Evolutionary conservation across 495 filamentous ascomycete genomes (phyloP).

Genomic region (Aspergillus campestris): DNA sequence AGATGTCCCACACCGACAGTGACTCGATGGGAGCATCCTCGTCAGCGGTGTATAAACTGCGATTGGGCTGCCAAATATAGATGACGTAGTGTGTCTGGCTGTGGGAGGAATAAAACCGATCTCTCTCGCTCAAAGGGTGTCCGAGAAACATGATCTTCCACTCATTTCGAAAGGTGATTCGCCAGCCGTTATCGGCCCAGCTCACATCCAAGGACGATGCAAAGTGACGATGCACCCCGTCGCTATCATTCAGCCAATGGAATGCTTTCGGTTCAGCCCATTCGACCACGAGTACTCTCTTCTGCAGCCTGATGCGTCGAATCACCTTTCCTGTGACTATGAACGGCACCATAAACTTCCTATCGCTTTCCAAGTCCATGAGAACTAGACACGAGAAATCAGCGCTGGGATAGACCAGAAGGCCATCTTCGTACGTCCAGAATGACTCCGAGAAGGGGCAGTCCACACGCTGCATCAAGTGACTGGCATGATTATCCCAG

Average conservation of each 20-base stretch:
- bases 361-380: constrained; percentile 44
- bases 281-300: constrained; percentile 51
- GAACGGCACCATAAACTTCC: constrained; percentile 45
- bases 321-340: constrained; percentile 45
- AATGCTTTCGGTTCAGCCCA: constrained; percentile 55
- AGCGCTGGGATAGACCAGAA: constrained; percentile 48
- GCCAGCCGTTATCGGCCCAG: constrained; percentile 27
- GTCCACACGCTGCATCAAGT: constrained; percentile 26
- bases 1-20: constrained; percentile 61
- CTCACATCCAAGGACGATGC: constrained; percentile 53
- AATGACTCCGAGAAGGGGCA: constrained; percentile 46
- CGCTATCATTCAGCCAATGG: constrained; percentile 50
- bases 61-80: constrained; percentile 59
- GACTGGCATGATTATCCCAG: constrained; percentile 48
- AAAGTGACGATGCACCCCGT: constrained; percentile 54
- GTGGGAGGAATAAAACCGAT: constrained; percentile 60
- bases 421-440: constrained; percentile 54
- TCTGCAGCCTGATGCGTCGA: constrained; percentile 49
- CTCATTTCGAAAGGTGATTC: constrained; percentile 50
- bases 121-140: constrained; percentile 48
- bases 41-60: constrained; percentile 45
- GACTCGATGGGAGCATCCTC: constrained; percentile 55
- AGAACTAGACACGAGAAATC: constrained; percentile 37
- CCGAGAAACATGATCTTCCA: constrained; percentile 60
- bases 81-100: constrained; percentile 55